phyloP scores from a whole-genome alignment of 371 early-diverging fungal genomes.

The Actinomucor elegans region DNA sequence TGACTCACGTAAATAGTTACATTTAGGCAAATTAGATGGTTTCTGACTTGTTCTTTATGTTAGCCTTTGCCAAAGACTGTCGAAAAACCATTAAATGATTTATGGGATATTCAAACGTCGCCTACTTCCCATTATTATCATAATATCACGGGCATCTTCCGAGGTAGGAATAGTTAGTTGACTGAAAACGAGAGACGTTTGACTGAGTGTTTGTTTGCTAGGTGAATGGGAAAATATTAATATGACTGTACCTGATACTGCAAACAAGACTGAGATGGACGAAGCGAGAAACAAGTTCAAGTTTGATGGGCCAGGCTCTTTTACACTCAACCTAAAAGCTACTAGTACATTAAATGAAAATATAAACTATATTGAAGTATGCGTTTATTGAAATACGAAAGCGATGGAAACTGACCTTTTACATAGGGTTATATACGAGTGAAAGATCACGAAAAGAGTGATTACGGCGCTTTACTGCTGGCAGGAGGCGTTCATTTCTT shows the following conservation, averaged over 20 bases:
- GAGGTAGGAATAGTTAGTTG: slow-evolving; percentile 34
- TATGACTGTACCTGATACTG: slow-evolving; percentile 24
- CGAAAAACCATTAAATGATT: slow-evolving; percentile 28
- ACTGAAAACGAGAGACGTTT: slow-evolving; percentile 14
- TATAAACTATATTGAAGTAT: slow-evolving; percentile 57
- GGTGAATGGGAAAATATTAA: slow-evolving; percentile 43
- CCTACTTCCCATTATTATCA: slow-evolving; percentile 52
- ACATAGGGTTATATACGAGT: slow-evolving; percentile 53
- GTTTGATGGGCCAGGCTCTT: slow-evolving; percentile 37
- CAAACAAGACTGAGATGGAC: slow-evolving; percentile 33
- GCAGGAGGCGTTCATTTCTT: slow-evolving; percentile 61
- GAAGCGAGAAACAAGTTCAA: slow-evolving; percentile 36
- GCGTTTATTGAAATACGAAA: neutral
- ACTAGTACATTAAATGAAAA: slow-evolving; percentile 43
- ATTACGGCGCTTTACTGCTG: slow-evolving; percentile 52
- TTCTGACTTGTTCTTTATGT: too few relatives aligned
- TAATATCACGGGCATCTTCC: slow-evolving; percentile 64
- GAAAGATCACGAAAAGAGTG: slow-evolving; percentile 52
- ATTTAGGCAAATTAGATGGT: neutral
- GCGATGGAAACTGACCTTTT: neutral
- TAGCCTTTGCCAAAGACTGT: slow-evolving; percentile 48
- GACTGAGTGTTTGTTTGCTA: slow-evolving; percentile 12
- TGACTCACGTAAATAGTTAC: slow-evolving; percentile 42
- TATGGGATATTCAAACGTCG: slow-evolving; percentile 27
- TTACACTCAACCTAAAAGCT: slow-evolving; percentile 50